Evolutionary conservation across 2,329 filamentous ascomycete genomes (phyloP), one percentile per base, ranked within the genome.

Genomic region (Juglanconis juglandina): DNA sequence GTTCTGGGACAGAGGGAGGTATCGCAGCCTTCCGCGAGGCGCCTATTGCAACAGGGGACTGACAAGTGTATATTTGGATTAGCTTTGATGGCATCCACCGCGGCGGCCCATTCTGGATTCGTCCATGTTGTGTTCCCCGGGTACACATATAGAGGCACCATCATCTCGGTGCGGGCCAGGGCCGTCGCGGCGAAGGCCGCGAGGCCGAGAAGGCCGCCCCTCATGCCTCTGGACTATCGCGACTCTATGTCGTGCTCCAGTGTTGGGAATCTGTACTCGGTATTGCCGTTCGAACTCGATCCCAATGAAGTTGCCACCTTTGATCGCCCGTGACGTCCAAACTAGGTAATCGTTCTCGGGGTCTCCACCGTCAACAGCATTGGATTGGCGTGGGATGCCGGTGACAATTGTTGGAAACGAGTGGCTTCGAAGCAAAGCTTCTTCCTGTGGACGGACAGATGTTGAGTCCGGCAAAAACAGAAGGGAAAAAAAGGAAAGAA

Each of bases 131-230:
- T 42, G 33, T 60, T 61, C 3, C 61, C 61, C 1, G 61, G 61
- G 33, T 63, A 58, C n/a, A 63, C 61, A 47, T 63, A 63, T 14
- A 63, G 61, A 33, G 61, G 61, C 14, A 63, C 61, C 54, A 63
- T 61, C 13, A 61, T 54, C 30, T 58, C 51, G 34, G 61, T 63
- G 3, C 53, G 42, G n/a, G 58, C 61, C 17, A 55, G 6, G 7
- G n/a, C 61, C 14, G 37, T 32, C 46, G 61, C 54, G 53, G 58
- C 61, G 14, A 58, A 39, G 33, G 58, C 61, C 32, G 54, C 58
- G 30, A 61, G 54, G 51, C 54, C 51, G 24, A 52, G 17, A 3
- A 58, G 37, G 41, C 24, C 42, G 41, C 24, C 42, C 39, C 41
- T 53, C 61, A 63, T 63, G 39, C n/a, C 46, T n/a, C 44, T 24